Conservation (phyloP, 2,329 filamentous ascomycete species). For the Fusarium austroafricanum region DNA sequence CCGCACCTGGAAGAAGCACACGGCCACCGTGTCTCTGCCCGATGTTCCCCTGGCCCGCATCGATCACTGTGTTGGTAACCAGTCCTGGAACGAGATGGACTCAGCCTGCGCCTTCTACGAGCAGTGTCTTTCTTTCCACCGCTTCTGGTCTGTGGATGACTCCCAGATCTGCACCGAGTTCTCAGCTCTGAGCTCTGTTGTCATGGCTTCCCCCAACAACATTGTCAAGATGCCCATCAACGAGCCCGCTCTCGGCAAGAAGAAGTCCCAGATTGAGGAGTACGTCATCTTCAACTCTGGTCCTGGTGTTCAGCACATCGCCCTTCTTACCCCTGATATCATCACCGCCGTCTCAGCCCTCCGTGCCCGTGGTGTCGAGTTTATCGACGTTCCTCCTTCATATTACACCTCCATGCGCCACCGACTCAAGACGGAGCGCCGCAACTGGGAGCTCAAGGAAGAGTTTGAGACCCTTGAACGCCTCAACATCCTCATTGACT, state of each 20-base stretch:
- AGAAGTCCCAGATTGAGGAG: slow-evolving; percentile 94
- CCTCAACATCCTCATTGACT: slow-evolving; percentile 92
- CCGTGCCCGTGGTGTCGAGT: slow-evolving; percentile 88
- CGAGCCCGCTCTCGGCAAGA: slow-evolving; percentile 90
- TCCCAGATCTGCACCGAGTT: slow-evolving; percentile 93
- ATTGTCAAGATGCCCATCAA: slow-evolving; percentile 99
- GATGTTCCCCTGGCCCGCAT: slow-evolving; percentile 76
- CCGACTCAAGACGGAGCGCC: slow-evolving; percentile 73
- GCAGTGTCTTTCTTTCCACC: slow-evolving; percentile 89
- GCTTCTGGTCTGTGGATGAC: slow-evolving; percentile 98
- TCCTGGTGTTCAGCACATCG: slow-evolving; percentile 92
- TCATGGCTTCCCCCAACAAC: slow-evolving; percentile 89
- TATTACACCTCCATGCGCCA: slow-evolving; percentile 85
- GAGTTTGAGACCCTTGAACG: slow-evolving; percentile 81
- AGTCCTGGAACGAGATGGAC: slow-evolving; percentile 91
- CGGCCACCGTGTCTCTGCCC: slow-evolving; percentile 64
- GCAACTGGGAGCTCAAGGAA: slow-evolving; percentile 76
- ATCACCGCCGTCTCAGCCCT: slow-evolving; percentile 80
- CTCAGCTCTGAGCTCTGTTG: slow-evolving; percentile 86
- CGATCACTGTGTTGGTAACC: slow-evolving; percentile 98
- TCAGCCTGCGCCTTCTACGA: slow-evolving; percentile 81
- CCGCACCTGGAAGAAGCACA: slow-evolving; percentile 62
- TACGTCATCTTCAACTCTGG: slow-evolving; percentile 91
- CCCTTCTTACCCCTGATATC: slow-evolving; percentile 84
- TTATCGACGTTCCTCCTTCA: slow-evolving; percentile 87